These are phyloP conservation scores for Penicillium sp. DNA, from an alignment of 2,329 filamentous ascomycete genomes.

Conservation along the genomic window DNA sequence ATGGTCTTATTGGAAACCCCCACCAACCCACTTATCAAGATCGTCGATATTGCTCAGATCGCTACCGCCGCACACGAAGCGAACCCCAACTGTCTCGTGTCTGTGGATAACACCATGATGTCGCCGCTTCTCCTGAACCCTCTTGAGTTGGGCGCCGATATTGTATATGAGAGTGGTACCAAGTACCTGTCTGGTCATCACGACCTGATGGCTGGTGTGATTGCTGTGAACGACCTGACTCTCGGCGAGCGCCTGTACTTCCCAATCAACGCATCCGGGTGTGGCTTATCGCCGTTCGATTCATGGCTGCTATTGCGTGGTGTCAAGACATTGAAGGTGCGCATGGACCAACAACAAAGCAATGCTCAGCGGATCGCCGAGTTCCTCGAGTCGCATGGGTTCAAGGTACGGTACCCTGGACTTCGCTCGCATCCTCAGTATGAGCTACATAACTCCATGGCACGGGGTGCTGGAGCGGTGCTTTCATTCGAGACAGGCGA, in stretches of 20 bases:
- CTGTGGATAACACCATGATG: conserved; percentile 98
- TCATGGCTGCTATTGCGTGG: conserved; percentile 92
- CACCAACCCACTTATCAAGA: conserved; percentile 97
- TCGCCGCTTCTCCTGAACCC: conserved; percentile 92
- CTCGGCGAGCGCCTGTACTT: conserved; percentile 90
- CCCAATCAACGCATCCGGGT: conserved; percentile 93
- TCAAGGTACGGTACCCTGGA: conserved; percentile 91
- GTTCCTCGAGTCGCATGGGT: conserved; percentile 85
- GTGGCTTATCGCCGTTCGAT: conserved; percentile 89
- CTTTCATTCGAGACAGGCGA: conserved; percentile 95
- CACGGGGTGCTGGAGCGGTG: conserved; percentile 87
- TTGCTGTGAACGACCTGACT: conserved; percentile 76
- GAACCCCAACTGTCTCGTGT: conserved; percentile 73
- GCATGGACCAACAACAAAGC: conserved; percentile 96
- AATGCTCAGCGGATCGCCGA: conserved; percentile 88
- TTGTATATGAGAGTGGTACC: conserved; percentile 95
- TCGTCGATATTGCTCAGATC: conserved; percentile 83
- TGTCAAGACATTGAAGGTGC: conserved; percentile 92
- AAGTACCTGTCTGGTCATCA: conserved; percentile 98
- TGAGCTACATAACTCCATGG: conserved; percentile 91
- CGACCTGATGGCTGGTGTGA: conserved; percentile 97
- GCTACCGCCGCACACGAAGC: conserved; percentile 67
- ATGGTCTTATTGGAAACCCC: conserved; percentile 96
- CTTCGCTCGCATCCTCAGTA: conserved; percentile 94
- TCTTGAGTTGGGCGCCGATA: conserved; percentile 86